Base-by-base conservation (phyloP, 2,329 filamentous ascomycete genomes). In the Ceratocystis albifundus region DNA sequence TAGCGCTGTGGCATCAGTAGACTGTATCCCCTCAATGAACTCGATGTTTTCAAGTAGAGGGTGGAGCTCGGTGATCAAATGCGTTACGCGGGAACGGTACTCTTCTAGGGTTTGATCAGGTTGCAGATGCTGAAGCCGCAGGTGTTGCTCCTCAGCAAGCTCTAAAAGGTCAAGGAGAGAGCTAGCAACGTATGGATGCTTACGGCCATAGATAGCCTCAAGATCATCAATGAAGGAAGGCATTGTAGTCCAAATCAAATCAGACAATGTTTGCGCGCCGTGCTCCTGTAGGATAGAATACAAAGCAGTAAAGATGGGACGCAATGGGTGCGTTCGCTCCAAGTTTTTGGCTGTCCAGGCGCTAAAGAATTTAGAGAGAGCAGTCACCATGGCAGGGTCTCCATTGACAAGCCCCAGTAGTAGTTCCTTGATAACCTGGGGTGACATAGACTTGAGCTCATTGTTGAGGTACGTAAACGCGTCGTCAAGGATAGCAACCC, bases 221-320 rank as follows among this genome's bases (percentile, higher is more conserved):
- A 79, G 70, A 68, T 79, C 77, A 62, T 79, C 77, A 1, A 77
- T 76, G 67, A 79, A 75, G 1, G 74, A 74, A 1, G 77, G 75
- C 45, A 76, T 74, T 62, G 76, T 77, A 48, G 72, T 73, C 76
- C 76, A 77, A 1, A 79, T 70, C 12, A 79, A 70, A 64, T 79
- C 76, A 4, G 77, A 79, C n/a, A 79, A 70, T 7, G 75, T 77
- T 2, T 70, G 70, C 6, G 77, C 72, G 1, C 77, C 77, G 67
- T 79, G 77, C 53, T 78, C 78, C 67, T 79, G 77, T 66, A 78
- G 76, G 4, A 79, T 75, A 46, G 79, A 76, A 69, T 79, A 79
- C 28, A 79, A 67, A 50, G 76, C 76, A 15, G 72, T 74, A 65
- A 79, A 78, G 2, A 78, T 77, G 65, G 75, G 75, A 6, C 77